Evolutionary conservation across 2,329 filamentous ascomycete species (phyloP).

Genomic region (Tolypocladium paradoxum): DNA sequence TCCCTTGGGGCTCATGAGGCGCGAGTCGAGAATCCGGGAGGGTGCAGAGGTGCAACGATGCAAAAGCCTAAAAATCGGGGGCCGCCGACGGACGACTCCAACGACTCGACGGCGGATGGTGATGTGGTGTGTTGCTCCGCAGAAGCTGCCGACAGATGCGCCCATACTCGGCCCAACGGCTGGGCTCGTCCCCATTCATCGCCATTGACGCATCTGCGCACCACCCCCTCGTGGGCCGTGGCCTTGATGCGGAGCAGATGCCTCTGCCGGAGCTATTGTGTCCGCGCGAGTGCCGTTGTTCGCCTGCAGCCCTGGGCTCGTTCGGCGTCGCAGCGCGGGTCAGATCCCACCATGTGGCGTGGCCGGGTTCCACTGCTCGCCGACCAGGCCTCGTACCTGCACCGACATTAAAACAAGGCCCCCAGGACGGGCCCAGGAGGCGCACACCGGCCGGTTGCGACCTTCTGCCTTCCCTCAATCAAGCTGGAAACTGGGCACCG

Average conservation of each 20-base stretch:
- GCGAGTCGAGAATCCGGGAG: background rate
- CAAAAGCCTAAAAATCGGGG: background rate
- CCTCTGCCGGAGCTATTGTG: background rate
- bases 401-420: background rate
- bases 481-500: background rate
- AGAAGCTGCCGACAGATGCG: background rate
- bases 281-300: background rate
- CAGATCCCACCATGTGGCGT: background rate
- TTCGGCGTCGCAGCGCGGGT: background rate
- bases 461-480: background rate
- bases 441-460: background rate
- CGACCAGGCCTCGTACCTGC: background rate
- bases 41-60: background rate
- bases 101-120: background rate
- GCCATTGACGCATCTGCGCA: background rate
- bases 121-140: background rate
- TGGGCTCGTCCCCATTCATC: background rate
- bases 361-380: conserved; percentile 4
- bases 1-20: background rate
- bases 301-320: background rate
- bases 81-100: no score
- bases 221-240: background rate
- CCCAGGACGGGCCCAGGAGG: background rate
- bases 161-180: background rate
- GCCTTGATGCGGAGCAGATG: background rate